These are phyloP conservation scores for Lumnitzera littorea DNA, from an alignment of 345 rosid genomes.

Conservation along the genomic window DNA sequence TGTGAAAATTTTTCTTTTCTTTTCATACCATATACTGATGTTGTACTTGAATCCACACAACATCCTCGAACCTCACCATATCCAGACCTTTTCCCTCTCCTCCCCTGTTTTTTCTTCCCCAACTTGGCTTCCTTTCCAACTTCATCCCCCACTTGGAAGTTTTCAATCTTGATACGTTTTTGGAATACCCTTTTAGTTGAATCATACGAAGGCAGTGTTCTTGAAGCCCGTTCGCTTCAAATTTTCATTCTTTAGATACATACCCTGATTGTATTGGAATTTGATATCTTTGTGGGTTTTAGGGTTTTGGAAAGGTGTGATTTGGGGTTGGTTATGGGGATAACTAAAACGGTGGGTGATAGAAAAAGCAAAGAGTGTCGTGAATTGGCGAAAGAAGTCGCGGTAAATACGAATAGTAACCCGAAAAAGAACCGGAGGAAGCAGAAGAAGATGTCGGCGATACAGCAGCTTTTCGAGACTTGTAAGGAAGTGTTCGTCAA, in stretches of 20 bases:
- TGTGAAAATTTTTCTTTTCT: neutral
- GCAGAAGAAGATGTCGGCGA: slow-evolving; percentile 25
- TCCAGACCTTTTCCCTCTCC: too few relatives aligned
- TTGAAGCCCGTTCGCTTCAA: too few relatives aligned
- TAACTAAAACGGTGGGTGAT: slow-evolving; percentile 35
- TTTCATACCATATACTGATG: neutral
- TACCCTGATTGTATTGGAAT: neutral
- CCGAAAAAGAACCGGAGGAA: slow-evolving; percentile 34
- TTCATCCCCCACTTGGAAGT: too few relatives aligned
- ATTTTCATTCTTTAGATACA: too few relatives aligned
- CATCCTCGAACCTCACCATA: too few relatives aligned
- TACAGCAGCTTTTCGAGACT: slow-evolving; percentile 60
- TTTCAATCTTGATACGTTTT: too few relatives aligned
- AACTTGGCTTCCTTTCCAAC: too few relatives aligned
- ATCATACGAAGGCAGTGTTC: too few relatives aligned
- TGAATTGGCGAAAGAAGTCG: slow-evolving; percentile 28
- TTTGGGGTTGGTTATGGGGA: slow-evolving; percentile 45
- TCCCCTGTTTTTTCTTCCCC: too few relatives aligned
- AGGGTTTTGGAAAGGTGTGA: neutral
- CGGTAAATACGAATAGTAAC: slow-evolving; percentile 11
- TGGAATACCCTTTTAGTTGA: too few relatives aligned
- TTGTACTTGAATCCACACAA: neutral
- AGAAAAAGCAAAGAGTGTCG: slow-evolving; percentile 28
- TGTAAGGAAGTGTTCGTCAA: slow-evolving; percentile 66
- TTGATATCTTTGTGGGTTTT: neutral